Evolutionary conservation across 495 filamentous ascomycete genomes (phyloP).

Genomic region (Choiromyces venosus): DNA sequence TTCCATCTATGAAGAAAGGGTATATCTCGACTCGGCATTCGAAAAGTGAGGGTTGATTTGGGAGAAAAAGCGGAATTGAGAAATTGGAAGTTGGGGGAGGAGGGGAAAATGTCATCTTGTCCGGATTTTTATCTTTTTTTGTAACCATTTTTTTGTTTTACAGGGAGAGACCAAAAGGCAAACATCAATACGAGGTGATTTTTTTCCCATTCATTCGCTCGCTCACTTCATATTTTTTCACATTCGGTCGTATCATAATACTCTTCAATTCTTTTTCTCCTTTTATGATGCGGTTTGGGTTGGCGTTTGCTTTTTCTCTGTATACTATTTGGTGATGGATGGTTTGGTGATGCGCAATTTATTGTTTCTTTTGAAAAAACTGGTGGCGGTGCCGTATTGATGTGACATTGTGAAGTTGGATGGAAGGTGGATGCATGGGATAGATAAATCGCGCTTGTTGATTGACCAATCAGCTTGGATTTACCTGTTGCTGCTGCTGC

Average conservation of each 20-base stretch:
- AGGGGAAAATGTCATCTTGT: neutral
- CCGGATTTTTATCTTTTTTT: neutral
- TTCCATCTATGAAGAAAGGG: neutral
- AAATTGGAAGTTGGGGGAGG: neutral
- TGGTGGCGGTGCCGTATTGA: neutral
- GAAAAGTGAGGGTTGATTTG: neutral
- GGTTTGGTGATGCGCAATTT: neutral
- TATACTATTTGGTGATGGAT: neutral
- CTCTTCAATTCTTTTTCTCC: neutral
- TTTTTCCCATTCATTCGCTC: neutral
- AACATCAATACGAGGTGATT: neutral
- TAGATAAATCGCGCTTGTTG: too few relatives aligned
- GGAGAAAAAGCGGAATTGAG: neutral
- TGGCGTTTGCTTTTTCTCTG: conserved; percentile 1
- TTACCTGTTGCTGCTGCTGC: too few relatives aligned
- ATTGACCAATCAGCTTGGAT: too few relatives aligned
- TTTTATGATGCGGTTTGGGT: neutral
- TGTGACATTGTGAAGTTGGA: neutral
- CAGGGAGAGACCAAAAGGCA: neutral
- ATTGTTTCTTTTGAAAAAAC: neutral
- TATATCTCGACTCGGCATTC: conserved; percentile 1
- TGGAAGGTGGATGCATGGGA: too few relatives aligned
- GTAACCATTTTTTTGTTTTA: neutral
- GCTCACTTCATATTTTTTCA: too few relatives aligned
- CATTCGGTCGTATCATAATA: neutral